These are phyloP conservation scores for Sonneratia alba DNA, from an alignment of 345 rosid species.

Conservation along the genomic window DNA sequence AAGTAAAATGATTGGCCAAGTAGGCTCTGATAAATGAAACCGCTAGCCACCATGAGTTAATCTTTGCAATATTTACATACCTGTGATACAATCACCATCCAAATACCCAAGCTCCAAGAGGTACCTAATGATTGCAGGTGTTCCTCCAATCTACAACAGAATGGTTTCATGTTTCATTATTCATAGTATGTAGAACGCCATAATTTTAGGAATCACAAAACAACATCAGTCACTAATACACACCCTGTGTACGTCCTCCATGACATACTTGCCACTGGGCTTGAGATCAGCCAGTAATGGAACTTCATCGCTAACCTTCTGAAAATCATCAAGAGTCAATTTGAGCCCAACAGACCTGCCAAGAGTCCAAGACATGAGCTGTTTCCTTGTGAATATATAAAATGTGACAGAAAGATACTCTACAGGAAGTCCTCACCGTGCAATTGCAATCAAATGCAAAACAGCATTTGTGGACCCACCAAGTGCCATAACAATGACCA, in stretches of 20 bases:
- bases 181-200: background rate
- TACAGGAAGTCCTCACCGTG: slow-evolving; percentile 38
- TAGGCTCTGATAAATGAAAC: background rate
- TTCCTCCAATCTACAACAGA: slow-evolving; percentile 52
- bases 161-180: background rate
- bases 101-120: slow-evolving; percentile 59
- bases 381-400: slow-evolving; percentile 9
- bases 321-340: slow-evolving; percentile 87
- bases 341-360: slow-evolving; percentile 93
- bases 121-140: slow-evolving; percentile 59
- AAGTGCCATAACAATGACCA: slow-evolving; percentile 92
- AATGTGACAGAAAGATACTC: background rate
- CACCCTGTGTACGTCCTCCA: slow-evolving; percentile 97
- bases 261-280: slow-evolving; percentile 97
- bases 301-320: slow-evolving; percentile 81
- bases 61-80: slow-evolving; percentile 17
- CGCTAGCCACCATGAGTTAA: background rate
- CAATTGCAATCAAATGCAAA: slow-evolving; percentile 90
- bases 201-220: background rate
- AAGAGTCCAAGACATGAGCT: slow-evolving; percentile 17
- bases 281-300: slow-evolving; percentile 94
- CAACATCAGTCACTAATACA: slow-evolving; percentile 1
- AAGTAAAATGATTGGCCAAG: background rate
- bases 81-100: slow-evolving; percentile 71
- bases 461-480: slow-evolving; percentile 99